Conservation (phyloP, 2,329 filamentous ascomycete genomes). For the Talaromyces sp. region DNA sequence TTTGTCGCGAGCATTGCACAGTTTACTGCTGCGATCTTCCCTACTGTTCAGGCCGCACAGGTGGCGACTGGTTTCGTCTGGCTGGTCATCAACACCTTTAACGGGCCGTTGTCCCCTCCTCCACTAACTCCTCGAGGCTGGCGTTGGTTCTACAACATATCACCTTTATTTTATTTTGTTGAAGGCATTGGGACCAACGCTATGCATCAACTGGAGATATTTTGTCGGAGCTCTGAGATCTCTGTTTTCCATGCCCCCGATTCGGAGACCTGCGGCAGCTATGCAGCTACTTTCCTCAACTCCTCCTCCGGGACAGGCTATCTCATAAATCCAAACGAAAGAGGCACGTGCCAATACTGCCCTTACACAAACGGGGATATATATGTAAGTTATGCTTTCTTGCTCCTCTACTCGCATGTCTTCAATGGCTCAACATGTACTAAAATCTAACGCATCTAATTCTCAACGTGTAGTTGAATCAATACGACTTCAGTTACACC, state of each 20-base stretch:
- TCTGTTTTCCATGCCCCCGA: slow-evolving; percentile 60
- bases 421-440: slow-evolving; percentile 31
- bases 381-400: slow-evolving; percentile 60
- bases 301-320: slow-evolving; percentile 52
- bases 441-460: too few relatives aligned
- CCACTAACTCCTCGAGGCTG: slow-evolving; percentile 70
- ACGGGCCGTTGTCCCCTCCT: slow-evolving; percentile 71
- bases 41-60: slow-evolving; percentile 67
- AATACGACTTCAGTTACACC: not conserved
- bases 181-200: slow-evolving; percentile 69
- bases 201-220: slow-evolving; percentile 57
- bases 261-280: slow-evolving; percentile 60
- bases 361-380: slow-evolving; percentile 65
- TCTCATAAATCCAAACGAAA: slow-evolving; percentile 53
- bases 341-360: slow-evolving; percentile 66
- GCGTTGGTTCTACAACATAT: slow-evolving; percentile 76
- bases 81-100: slow-evolving; percentile 75
- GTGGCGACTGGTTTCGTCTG: slow-evolving; percentile 74
- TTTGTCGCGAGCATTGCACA: slow-evolving; percentile 57
- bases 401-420: too few relatives aligned
- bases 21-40: slow-evolving; percentile 61
- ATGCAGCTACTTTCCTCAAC: slow-evolving; percentile 63
- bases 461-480: too few relatives aligned
- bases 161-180: slow-evolving; percentile 73
- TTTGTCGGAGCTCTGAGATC: slow-evolving; percentile 56